Conservation (phyloP, 2,329 filamentous ascomycete genomes). For the Cladorrhinum sp. region DNA sequence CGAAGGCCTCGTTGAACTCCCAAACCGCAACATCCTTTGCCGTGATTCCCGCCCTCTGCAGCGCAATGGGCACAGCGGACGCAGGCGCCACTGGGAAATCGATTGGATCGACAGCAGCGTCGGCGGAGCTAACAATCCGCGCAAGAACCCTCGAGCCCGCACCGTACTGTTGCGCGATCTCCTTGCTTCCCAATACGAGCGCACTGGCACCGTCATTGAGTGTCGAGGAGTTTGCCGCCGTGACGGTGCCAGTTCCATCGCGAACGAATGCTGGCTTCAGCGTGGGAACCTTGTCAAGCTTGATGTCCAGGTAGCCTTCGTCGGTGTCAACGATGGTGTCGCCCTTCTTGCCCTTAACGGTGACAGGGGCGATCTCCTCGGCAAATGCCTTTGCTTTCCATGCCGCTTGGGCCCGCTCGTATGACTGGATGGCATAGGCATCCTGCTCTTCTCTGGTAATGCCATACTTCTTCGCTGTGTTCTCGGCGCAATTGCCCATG, state of each 20-base stretch:
- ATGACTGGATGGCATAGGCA: slow-evolving; percentile 83
- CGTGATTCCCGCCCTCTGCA: slow-evolving; percentile 83
- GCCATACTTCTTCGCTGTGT: slow-evolving; percentile 81
- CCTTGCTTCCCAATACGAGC: slow-evolving; percentile 77
- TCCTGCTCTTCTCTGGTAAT: slow-evolving; percentile 87
- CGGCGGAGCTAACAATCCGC: slow-evolving; percentile 77
- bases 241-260: slow-evolving; percentile 84
- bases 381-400: slow-evolving; percentile 81
- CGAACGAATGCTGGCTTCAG: slow-evolving; percentile 89
- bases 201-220: slow-evolving; percentile 94
- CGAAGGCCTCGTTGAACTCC: slow-evolving; percentile 99
- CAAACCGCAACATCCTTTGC: slow-evolving; percentile 90
- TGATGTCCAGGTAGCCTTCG: slow-evolving; percentile 85
- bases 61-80: slow-evolving; percentile 85
- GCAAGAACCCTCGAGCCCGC: slow-evolving; percentile 78
- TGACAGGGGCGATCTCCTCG: slow-evolving; percentile 87
- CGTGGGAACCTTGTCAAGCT: slow-evolving; percentile 78
- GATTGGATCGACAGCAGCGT: slow-evolving; percentile 85
- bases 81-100: slow-evolving; percentile 93
- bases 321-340: slow-evolving; percentile 76
- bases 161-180: slow-evolving; percentile 77
- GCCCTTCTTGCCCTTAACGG: slow-evolving; percentile 79
- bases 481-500: slow-evolving; percentile 97
- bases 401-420: slow-evolving; percentile 83
- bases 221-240: slow-evolving; percentile 89